Evolutionary conservation across 768 basidiomycete species (phyloP), one percentile per base, ranked within the genome.

Genomic region (Stropharia rugosoannulata): DNA sequence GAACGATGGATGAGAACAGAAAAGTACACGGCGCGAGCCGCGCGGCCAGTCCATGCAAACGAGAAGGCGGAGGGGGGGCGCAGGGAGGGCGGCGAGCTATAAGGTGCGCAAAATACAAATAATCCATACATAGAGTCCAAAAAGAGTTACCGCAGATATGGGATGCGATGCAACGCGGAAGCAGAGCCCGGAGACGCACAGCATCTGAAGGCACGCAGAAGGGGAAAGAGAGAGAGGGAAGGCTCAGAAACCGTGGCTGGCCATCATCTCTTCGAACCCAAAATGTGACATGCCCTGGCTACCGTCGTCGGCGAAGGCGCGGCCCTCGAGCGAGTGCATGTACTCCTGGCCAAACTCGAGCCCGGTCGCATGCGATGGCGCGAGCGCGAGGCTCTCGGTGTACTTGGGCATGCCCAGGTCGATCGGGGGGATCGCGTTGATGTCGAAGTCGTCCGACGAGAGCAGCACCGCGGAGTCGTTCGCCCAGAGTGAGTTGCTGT

Each of bases 371-470:
- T 59, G 61, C 18, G 61, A 56, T 5, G 62, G 57, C 7, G 59
- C 56, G 44, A 71, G 54, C 55, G 54, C 53, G 37, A 67, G 44
- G 41, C 64, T 66, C 16, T 74, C 72, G 38, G 63, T 60, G 53
- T 68, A 74, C 61, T 81, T 82, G 46, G 80, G 74, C 57, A 81
- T 65, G 13, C 82, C 82, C 51, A 87, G 73, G 58, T 86, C 80
- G 66, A 87, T 78, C 0, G 86, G 80, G 2, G 85, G 86, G 59
- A 89, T 89, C 19, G 83, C 72, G 60, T 64, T 70, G 59, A 89
- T 68, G 64, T 88, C 86, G 65, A 88, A 89, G 70, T 89, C 87
- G 66, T 86, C 84, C 53, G 76, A 32, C 2, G 3, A 78, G 38
- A 68, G 72, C 43, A 88, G 70, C 67, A 60, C 59, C 19, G 62